A percentile compares a stretch with the other conserved stretches of the same genome.
These are phyloP conservation scores for Neurospora cerealis DNA, from an alignment of 495 filamentous ascomycete species.

Conservation along the genomic window DNA sequence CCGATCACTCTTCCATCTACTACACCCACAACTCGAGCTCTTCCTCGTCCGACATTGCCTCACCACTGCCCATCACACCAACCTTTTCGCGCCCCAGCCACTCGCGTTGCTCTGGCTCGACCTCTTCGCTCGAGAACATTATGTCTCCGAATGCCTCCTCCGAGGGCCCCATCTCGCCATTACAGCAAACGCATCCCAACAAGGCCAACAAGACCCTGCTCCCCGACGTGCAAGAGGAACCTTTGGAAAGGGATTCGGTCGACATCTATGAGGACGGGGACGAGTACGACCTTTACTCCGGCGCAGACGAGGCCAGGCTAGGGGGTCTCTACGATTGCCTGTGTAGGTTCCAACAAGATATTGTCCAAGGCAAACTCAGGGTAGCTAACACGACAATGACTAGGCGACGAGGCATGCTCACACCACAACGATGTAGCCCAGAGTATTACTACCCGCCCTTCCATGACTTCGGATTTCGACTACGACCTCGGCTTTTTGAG, in stretches of 20 bases:
- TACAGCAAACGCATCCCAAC: slow-evolving; percentile 23
- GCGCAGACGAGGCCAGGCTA: background rate
- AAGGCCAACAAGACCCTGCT: slow-evolving; percentile 39
- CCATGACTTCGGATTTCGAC: slow-evolving; percentile 27
- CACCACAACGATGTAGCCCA: slow-evolving; percentile 29
- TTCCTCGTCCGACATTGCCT: slow-evolving; percentile 47
- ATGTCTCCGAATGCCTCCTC: slow-evolving; percentile 17
- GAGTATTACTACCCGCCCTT: slow-evolving; percentile 26
- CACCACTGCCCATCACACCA: slow-evolving; percentile 52
- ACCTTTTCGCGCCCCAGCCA: slow-evolving; percentile 50
- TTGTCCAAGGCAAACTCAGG: background rate
- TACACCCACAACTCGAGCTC: slow-evolving; percentile 30
- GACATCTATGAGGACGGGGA: slow-evolving; percentile 37
- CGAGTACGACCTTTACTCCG: slow-evolving; percentile 18
- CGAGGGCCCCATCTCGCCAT: slow-evolving; percentile 37
- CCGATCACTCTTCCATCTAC: slow-evolving; percentile 17
- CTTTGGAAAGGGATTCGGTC: slow-evolving; percentile 44
- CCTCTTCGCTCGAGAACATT: slow-evolving; percentile 38
- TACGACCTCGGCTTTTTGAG: slow-evolving; percentile 54
- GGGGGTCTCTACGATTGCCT: slow-evolving; percentile 38
- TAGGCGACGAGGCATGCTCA: slow-evolving; percentile 36
- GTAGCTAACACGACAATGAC: background rate
- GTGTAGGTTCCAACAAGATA: slow-evolving; percentile 30
- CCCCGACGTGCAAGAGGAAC: slow-evolving; percentile 47
- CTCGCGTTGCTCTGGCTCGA: slow-evolving; percentile 44